Evolutionary conservation across 2,329 filamentous ascomycete genomes (phyloP).

Genomic region (Aspergillus hiratsukae): DNA sequence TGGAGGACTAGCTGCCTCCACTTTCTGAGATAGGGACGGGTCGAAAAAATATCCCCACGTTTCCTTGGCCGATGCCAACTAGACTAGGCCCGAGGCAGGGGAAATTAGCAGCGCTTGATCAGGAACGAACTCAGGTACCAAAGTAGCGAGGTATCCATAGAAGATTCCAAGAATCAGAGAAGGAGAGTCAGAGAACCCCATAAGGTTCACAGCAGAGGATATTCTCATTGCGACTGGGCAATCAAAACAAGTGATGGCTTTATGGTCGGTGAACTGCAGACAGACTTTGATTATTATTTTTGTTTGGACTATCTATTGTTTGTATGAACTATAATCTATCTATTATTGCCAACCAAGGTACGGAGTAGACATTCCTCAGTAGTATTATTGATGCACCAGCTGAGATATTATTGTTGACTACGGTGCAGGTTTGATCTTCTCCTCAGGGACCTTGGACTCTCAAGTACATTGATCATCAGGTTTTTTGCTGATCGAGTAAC

Average conservation of each 20-base stretch:
- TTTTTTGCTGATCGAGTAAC: not conserved
- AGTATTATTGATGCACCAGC: not conserved
- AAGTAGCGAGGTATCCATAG: not conserved
- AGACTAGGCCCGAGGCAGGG: not conserved
- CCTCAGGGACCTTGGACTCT: too few species aligned
- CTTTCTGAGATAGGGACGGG: conserved; percentile 5
- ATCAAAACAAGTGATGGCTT: not conserved
- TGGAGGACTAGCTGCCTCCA: conserved; percentile 15
- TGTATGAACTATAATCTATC: too few species aligned
- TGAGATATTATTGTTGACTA: not conserved
- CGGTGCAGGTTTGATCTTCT: not conserved
- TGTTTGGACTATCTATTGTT: not conserved
- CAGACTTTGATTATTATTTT: not conserved
- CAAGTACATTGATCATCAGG: not conserved
- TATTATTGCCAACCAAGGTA: not conserved
- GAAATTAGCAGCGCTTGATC: not conserved
- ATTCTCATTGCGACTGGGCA: not conserved
- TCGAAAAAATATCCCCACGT: conserved; percentile 11
- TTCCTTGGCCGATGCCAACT: conserved; percentile 4
- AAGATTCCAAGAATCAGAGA: not conserved
- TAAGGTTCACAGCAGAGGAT: not conserved
- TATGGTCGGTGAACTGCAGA: not conserved
- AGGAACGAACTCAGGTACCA: not conserved
- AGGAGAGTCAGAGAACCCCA: not conserved
- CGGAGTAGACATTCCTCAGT: not conserved